phyloP scores from a whole-genome alignment of 495 filamentous ascomycete species.

The Talaromyces nanjingensis region DNA sequence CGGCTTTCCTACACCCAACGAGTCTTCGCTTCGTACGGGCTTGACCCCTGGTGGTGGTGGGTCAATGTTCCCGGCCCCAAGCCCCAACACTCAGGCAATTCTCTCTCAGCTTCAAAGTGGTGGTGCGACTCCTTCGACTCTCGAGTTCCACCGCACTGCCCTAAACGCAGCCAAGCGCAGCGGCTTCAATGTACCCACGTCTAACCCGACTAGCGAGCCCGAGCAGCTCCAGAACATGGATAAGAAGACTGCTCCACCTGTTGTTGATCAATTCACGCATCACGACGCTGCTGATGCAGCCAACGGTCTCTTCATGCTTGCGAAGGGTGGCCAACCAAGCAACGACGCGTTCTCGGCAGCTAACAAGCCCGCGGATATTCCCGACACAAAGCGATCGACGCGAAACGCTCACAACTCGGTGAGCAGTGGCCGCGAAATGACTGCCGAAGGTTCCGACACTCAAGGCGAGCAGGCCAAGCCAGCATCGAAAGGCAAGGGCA shows the following conservation, averaged over 20 bases:
- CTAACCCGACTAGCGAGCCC: slow-evolving; percentile 43
- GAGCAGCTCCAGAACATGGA: slow-evolving; percentile 45
- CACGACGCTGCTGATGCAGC: slow-evolving; percentile 92
- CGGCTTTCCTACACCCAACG: slow-evolving; percentile 93
- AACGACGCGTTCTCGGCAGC: slow-evolving; percentile 46
- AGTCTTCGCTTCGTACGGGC: slow-evolving; percentile 86
- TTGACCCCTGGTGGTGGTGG: slow-evolving; percentile 93
- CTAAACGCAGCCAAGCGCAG: slow-evolving; percentile 67
- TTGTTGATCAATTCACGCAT: slow-evolving; percentile 62
- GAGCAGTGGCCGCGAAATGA: slow-evolving; percentile 48
- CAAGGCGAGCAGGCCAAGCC: slow-evolving; percentile 62
- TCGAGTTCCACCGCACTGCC: slow-evolving; percentile 94
- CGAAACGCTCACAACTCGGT: slow-evolving; percentile 24
- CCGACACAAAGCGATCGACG: slow-evolving; percentile 16
- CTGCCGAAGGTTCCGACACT: slow-evolving; percentile 62
- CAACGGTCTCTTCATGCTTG: slow-evolving; percentile 88
- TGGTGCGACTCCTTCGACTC: slow-evolving; percentile 77
- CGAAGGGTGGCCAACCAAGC: slow-evolving; percentile 55
- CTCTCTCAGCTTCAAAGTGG: slow-evolving; percentile 73
- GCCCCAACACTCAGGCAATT: slow-evolving; percentile 76
- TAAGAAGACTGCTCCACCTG: slow-evolving; percentile 33
- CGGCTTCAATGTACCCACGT: slow-evolving; percentile 38
- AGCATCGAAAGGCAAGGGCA: slow-evolving; percentile 59
- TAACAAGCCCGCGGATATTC: slow-evolving; percentile 27
- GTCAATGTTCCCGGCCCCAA: slow-evolving; percentile 93